Evolutionary conservation across 2,329 filamentous ascomycete species (phyloP).

Genomic region (Fusarium sp.): DNA sequence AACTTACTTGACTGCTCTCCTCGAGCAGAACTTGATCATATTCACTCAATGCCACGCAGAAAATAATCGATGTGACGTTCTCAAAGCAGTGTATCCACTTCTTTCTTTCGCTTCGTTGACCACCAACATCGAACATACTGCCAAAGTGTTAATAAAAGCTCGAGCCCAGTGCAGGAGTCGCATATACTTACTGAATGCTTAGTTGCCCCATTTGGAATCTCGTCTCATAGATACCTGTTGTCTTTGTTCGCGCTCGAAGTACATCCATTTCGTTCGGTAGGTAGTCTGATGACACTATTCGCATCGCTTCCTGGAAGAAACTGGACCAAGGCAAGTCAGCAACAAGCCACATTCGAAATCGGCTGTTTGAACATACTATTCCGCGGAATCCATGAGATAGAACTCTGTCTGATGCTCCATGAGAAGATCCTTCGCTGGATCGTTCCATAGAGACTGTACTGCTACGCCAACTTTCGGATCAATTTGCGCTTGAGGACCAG

Average conservation of each 20-base stretch:
- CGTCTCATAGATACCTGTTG: conserved; percentile 98
- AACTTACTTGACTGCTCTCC: conserved; percentile 86
- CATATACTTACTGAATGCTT: conserved; percentile 88
- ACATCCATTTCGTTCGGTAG: conserved; percentile 96
- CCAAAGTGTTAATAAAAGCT: conserved; percentile 36
- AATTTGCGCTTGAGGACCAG: conserved; percentile 87
- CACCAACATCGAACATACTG: conserved; percentile 99
- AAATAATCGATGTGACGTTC: conserved; percentile 99
- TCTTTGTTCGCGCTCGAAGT: conserved; percentile 94
- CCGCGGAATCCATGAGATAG: conserved; percentile 98
- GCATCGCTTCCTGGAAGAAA: conserved; percentile 92
- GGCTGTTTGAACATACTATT: conserved; percentile 77
- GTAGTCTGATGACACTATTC: conserved; percentile 87
- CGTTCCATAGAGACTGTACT: conserved; percentile 89
- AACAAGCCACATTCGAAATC: background rate
- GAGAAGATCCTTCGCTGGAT: conserved; percentile 83
- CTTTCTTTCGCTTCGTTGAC: conserved; percentile 96
- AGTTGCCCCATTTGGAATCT: conserved; percentile 98
- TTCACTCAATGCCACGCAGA: conserved; percentile 97
- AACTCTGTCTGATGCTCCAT: conserved; percentile 98
- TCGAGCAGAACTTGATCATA: conserved; percentile 98
- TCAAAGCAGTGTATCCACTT: conserved; percentile 99
- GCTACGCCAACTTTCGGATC: conserved; percentile 85
- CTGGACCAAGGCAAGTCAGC: conserved; percentile 60
- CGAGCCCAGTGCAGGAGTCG: background rate